Base-by-base conservation (phyloP, 2,329 filamentous ascomycete genomes). In the Penicillium sp. region DNA sequence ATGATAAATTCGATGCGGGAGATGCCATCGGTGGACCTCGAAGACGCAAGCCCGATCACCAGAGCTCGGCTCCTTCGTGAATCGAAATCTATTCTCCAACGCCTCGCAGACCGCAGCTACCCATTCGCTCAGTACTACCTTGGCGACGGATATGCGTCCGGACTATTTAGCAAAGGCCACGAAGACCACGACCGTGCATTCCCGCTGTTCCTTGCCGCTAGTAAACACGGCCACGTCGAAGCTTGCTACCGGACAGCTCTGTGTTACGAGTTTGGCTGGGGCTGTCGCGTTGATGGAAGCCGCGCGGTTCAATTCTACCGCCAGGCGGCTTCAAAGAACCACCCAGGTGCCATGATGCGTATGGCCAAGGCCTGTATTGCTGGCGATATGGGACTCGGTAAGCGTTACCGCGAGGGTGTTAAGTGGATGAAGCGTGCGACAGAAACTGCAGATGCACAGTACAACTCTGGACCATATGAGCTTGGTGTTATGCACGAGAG, bases 261-360 rank as follows among this genome's bases (percentile, higher is more conserved):
- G 52, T 97, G 92, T 77, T 97, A 97, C 76, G 94, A 99, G 73
- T 97, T 97, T 74, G 94, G 92, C 58, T 99, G 94, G 94, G 94
- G 94, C 39, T 95, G 88, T 67, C 87, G 91, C 53, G 91, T 91
- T 67, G 92, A 97, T 67, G 88, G 89, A 53, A 85, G 88, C 46
- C 97, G 97, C 75, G 93, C 94, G 41, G 89, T 95, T 1, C 92
- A 97, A 70, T 99, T 94, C 72, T 89, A 96, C 69, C 88, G 93
- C 50, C 88, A 89, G 58, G 89, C 92, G 9, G 92, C 94, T 2
- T 90, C 92, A 6, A 97, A 97, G 74, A 90, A 92, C 56, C 94
- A 99, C 67, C 94, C 94, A 0, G 94, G 94, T 46, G 93, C 94
- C 46, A 96, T 97, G 83, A 90, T 92, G 50, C 88, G 94, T 53